Base-by-base conservation (phyloP, 371 early-diverging fungal genomes). In the Amoeboaphelidium protococcarum region DNA sequence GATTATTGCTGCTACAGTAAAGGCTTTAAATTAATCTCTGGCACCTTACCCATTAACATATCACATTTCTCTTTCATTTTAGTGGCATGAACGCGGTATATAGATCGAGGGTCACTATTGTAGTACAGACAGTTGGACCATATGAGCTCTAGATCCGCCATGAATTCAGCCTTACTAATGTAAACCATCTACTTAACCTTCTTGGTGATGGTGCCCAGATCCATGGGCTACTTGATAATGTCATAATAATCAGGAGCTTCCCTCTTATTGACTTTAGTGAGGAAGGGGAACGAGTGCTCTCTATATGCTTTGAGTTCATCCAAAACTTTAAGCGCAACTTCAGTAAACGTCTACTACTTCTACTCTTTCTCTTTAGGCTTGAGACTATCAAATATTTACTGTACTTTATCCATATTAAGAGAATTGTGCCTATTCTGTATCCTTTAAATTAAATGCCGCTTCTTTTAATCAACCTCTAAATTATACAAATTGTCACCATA, bases 161-260 rank as follows among this genome's bases (percentile, higher is more conserved):
- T 68, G 58, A 90, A 82, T 31, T 80, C 79, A 4, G 70, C 62
- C 57, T 82, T 81, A 52, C 71, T 73, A 47, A 66, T 58, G 55
- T 90, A 87, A 45, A 66, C 60, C 13, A 68, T 58, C 0, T 55
- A 54, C 52, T 76, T 72, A 50, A 90, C 58, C 50, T 86, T 86
- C 56, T 76, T 77, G 24, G 77, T 66, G 49, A 90, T 79, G 22
- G 80, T 81, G n/a, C 77, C 74, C 3, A 90, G 58, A 65, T 87
- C 88, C 88, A 90, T 90, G 0, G 91, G 91, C n/a, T 74, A 60
- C 55, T 77, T 76, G 46, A 90, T 83, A 45, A 85, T 69, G 42
- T 83, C 83, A 64, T 78, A 82, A 55, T 96, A 96, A 62, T 89
- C 85, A 0, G 94, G 94, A 0, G 85, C 94, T 44, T 95, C 95